These are phyloP conservation scores for Avicennia marina DNA, from an alignment of 257 asterid genomes.

Conservation along the genomic window DNA sequence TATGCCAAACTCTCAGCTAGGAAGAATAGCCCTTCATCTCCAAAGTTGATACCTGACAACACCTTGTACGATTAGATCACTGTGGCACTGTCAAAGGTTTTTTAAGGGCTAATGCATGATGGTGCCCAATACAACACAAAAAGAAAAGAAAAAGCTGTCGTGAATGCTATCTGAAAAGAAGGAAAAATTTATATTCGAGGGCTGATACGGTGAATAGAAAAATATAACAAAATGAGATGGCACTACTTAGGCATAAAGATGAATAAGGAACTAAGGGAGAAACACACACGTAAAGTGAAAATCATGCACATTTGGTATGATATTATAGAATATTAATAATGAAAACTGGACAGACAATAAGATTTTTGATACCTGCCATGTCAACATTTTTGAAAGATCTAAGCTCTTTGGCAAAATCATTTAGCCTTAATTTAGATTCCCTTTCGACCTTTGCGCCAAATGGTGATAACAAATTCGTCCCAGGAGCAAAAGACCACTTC, in stretches of 20 bases:
- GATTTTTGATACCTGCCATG: constrained; percentile 68
- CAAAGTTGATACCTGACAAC: constrained; percentile 77
- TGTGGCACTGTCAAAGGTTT: background rate
- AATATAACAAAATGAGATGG: background rate
- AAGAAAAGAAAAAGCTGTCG: background rate
- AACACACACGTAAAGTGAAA: no score
- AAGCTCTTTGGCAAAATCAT: constrained; percentile 93
- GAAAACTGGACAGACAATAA: no score
- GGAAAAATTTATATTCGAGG: no score
- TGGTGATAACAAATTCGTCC: constrained; percentile 60
- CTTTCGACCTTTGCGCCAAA: constrained; percentile 63
- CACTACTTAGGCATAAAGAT: no score
- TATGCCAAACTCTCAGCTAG: constrained; percentile 94
- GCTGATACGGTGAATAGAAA: background rate
- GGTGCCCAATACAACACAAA: constrained; percentile 5
- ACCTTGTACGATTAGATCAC: constrained; percentile 6
- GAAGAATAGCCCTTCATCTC: constrained; percentile 86
- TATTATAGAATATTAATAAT: no score
- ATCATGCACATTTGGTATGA: no score
- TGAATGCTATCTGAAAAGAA: background rate
- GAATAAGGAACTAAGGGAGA: no score
- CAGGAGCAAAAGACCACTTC: constrained; percentile 83
- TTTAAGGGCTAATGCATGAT: background rate
- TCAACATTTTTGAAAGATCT: constrained; percentile 69
- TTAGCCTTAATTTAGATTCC: constrained; percentile 76